Conservation (phyloP, 257 asterid genomes). For the Ligustrum vulgare region DNA sequence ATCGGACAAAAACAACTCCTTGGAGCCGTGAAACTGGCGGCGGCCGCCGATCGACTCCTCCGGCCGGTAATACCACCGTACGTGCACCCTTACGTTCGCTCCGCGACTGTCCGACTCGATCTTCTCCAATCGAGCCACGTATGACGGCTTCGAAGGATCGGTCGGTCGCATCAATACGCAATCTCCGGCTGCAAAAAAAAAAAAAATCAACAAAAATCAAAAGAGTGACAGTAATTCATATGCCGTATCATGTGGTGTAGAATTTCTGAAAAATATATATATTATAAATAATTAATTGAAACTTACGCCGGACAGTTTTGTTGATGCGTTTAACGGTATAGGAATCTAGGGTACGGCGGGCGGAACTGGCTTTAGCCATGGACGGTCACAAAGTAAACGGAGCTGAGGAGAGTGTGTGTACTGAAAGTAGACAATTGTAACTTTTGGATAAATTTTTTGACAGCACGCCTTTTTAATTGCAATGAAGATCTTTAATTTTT, state of each 20-base stretch:
- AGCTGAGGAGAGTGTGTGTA: slow-evolving; percentile 28
- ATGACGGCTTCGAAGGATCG: slow-evolving; percentile 80
- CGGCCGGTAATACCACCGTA: slow-evolving; percentile 95
- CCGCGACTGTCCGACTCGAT: slow-evolving; percentile 91
- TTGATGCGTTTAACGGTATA: slow-evolving; percentile 60
- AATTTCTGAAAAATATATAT: not conserved
- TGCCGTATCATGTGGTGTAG: not conserved
- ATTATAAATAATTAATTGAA: not conserved
- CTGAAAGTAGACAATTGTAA: not conserved
- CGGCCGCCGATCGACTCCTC: slow-evolving; percentile 97
- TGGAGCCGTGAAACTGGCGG: slow-evolving; percentile 84
- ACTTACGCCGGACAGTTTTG: slow-evolving; percentile 72
- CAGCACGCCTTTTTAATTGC: too few relatives aligned
- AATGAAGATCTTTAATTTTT: too few relatives aligned
- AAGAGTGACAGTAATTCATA: not conserved
- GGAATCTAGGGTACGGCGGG: slow-evolving; percentile 77
- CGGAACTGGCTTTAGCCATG: slow-evolving; percentile 68
- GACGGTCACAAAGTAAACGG: slow-evolving; percentile 26
- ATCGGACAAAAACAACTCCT: slow-evolving; percentile 89
- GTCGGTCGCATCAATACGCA: slow-evolving; percentile 86
- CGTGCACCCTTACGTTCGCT: slow-evolving; percentile 63
- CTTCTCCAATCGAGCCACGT: slow-evolving; percentile 83
- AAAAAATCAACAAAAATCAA: slow-evolving; percentile 15
- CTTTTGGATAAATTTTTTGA: too few relatives aligned
- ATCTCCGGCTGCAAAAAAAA: slow-evolving; percentile 63